Evolutionary conservation across 768 basidiomycete species (phyloP), one percentile per base, ranked within the genome.

Genomic region (Cubamyces lactineus): DNA sequence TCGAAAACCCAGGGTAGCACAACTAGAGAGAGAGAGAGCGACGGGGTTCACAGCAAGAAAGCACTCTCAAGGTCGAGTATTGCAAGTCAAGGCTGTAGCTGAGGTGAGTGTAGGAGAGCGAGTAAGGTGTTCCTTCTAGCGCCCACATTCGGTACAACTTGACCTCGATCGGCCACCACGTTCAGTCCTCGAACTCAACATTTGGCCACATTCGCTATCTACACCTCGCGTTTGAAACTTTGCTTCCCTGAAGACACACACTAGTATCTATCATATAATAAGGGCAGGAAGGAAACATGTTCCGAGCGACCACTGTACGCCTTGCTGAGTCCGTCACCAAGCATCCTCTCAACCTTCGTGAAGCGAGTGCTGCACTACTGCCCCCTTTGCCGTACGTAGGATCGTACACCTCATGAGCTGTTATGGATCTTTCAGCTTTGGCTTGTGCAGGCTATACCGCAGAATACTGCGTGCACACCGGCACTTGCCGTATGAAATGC

Each of bases 381-480:
- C 92, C 92, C n/a, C 92, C 93, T 40, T 79, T 89, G 66, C 92
- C 92, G 92, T 93, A 73, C 60, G 87, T 79, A 26, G 42, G 53
- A 62, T 49, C 52, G 26, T 53, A 30, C 15, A 3, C 40, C 15
- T 49, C 30, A 39, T 28, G 52, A 16, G 24, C 52, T 57, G 28
- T 3, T 28, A 28, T 3, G 7, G 28, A 15, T 47, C 46, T 38
- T 51, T 47, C 15, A 48, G 12, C 50, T 60, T 42, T 42, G 53
- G 42, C 23, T 11, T 53, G 23, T 43, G 5, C 66, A 94, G 92
- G n/a, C 78, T 96, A 23, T 94, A 90, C 72, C 86, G 94, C 26
- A 79, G 86, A 38, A 78, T 96, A 26, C 77, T 96, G 41, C 83
- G 95, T n/a, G 85, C 87, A 1, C 94, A 98, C 69, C 83, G 86